Evolutionary conservation across 305 asterid species (phyloP).

Genomic region (Lippia alba): DNA sequence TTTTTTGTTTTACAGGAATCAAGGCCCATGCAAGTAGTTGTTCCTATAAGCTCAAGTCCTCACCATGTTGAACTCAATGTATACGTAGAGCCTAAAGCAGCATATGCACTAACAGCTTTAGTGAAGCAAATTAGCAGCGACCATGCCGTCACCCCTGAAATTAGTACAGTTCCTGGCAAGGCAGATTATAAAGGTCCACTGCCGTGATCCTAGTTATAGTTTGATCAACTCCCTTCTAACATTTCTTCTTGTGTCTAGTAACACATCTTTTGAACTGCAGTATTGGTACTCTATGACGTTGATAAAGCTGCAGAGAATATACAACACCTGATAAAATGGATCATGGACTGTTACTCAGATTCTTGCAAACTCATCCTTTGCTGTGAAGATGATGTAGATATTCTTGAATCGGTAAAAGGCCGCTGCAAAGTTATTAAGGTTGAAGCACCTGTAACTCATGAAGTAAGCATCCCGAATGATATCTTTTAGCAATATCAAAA

Average conservation of each 20-base stretch:
- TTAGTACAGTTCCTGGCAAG: slow-evolving; percentile 55
- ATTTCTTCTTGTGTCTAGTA: not conserved
- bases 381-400: slow-evolving; percentile 73
- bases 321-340: slow-evolving; percentile 85
- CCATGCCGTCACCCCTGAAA: slow-evolving; percentile 64
- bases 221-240: not conserved
- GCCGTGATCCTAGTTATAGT: not conserved
- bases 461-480: slow-evolving; percentile 48
- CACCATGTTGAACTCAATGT: slow-evolving; percentile 87
- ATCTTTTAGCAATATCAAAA: not conserved
- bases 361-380: slow-evolving; percentile 78
- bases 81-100: slow-evolving; percentile 63
- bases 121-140: slow-evolving; percentile 74
- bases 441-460: slow-evolving; percentile 70
- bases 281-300: slow-evolving; percentile 71
- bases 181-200: slow-evolving; percentile 70
- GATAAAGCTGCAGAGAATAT: slow-evolving; percentile 81
- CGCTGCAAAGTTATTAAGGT: slow-evolving; percentile 67
- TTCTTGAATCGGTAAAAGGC: slow-evolving; percentile 69
- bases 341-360: slow-evolving; percentile 85
- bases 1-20: slow-evolving; percentile 55
- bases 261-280: slow-evolving; percentile 44
- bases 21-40: slow-evolving; percentile 62
- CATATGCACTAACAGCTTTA: slow-evolving; percentile 72
- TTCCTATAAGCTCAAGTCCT: slow-evolving; percentile 76